Evolutionary conservation across 2,329 filamentous ascomycete genomes (phyloP).

Genomic region (Colletotrichum musae): DNA sequence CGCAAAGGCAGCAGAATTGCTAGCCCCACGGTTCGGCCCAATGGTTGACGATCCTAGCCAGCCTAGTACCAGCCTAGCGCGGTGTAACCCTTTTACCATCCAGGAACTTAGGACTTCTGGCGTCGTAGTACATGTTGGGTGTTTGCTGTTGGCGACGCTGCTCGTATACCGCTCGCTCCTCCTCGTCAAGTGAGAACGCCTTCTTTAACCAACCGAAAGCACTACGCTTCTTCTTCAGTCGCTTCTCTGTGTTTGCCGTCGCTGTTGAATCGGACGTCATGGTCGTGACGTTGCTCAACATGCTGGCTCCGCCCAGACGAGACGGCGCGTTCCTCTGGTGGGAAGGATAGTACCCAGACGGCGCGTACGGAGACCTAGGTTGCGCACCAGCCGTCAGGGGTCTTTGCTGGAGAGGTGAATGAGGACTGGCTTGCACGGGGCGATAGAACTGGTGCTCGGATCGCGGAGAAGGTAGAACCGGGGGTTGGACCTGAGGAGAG

Average conservation of each 20-base stretch:
- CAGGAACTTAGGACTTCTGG: conserved; percentile 66
- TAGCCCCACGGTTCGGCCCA: neutral
- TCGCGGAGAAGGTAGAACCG: conserved; percentile 62
- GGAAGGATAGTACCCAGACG: conserved; percentile 52
- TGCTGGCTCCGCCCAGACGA: conserved; percentile 68
- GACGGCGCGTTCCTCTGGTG: conserved; percentile 67
- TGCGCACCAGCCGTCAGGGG: conserved; percentile 66
- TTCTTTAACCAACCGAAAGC: conserved; percentile 79
- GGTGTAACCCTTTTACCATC: conserved; percentile 65
- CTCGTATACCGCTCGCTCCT: conserved; percentile 73
- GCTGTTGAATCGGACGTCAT: conserved; percentile 58
- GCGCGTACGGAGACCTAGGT: conserved; percentile 42
- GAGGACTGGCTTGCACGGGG: conserved; percentile 73
- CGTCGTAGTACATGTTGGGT: conserved; percentile 65
- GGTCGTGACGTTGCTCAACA: conserved; percentile 68
- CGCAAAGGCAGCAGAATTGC: neutral
- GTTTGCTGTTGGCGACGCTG: conserved; percentile 63
- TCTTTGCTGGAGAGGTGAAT: conserved; percentile 74
- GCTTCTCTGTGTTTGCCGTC: conserved; percentile 51
- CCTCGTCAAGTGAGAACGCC: conserved; percentile 75
- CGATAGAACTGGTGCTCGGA: conserved; percentile 72
- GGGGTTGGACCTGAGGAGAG: conserved; percentile 54
- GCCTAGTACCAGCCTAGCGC: conserved; percentile 3
- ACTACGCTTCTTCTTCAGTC: conserved; percentile 76
- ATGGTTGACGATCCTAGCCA: neutral